Evolutionary conservation across 2,329 filamentous ascomycete genomes (phyloP), one percentile per base, ranked within the genome.

Genomic region (Cylindrodendrum hubeiense): DNA sequence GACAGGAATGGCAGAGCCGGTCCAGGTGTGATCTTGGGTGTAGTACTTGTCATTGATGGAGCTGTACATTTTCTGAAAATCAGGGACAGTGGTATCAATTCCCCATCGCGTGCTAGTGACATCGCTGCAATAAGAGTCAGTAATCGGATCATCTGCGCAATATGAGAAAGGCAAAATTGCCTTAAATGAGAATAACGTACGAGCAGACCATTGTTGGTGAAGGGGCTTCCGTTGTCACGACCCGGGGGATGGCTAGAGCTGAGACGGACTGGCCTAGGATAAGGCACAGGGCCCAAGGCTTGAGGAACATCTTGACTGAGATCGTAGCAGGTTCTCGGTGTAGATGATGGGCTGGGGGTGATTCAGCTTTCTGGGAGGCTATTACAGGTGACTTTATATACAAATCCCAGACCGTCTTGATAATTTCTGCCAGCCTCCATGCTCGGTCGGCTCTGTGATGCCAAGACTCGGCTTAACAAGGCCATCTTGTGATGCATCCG

Each of bases 31-130:
- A 21, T 65, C 68, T 1, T 67, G 65, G 10, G 70, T 71, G 30
- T 69, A 74, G 62, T 67, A 72, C 50, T 41, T 55, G 26, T 28
- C 43, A 57, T 73, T 68, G 66, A 74, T 68, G 28, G 71, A 73
- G 33, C 44, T 49, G 26, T 65, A 58, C 51, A 67, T 73, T 34
- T 51, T 56, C 9, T 55, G 50, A 41, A 64, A 66, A 60, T 73
- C 64, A 21, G 63, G 64, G 60, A 71, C 54, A 12, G 68, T 71
- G 21, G 63, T 65, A 17, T 68, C 65, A 24, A 72, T 46, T 17
- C 73, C 74, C 34, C 68, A 75, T 10, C 67, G 63, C 2, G 73
- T 71, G 37, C 68, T 74, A 6, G 66, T 49, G 53, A 21, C 22
- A 10, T n/a, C 30, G 7, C 53, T 56, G 4, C 24, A 44, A 19